These are phyloP conservation scores for Mrakia gelida DNA, from an alignment of 768 basidiomycete genomes.

Conservation along the genomic window DNA sequence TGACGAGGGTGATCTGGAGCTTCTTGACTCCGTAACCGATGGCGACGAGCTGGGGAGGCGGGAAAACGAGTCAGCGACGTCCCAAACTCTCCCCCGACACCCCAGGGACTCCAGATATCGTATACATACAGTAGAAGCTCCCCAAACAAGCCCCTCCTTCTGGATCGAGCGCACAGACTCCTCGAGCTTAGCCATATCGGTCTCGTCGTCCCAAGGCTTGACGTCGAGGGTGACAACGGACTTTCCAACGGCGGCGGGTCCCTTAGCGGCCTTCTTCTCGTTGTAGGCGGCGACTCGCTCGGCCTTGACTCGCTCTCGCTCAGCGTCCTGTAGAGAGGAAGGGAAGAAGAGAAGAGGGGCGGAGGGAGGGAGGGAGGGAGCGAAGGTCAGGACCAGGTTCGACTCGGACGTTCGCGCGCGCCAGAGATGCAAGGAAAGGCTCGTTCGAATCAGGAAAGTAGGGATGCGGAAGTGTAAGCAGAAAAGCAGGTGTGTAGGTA, in stretches of 20 bases:
- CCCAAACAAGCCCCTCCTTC: constrained; percentile 91
- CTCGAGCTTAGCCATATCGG: constrained; percentile 88
- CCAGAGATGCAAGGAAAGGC: too few species aligned
- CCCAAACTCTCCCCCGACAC: too few species aligned
- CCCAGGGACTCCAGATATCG: not conserved
- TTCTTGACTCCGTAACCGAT: constrained; percentile 91
- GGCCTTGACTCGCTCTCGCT: constrained; percentile 80
- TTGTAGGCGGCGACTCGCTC: constrained; percentile 91
- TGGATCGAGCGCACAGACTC: constrained; percentile 75
- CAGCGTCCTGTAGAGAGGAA: constrained; percentile 59
- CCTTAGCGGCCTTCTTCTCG: constrained; percentile 69
- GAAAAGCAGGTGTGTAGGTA: not conserved
- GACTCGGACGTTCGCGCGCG: too few species aligned
- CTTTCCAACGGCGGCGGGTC: constrained; percentile 51
- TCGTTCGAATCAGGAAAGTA: not conserved
- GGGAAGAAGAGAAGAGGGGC: too few species aligned
- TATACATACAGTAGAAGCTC: constrained; percentile 69
- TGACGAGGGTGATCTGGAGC: constrained; percentile 65
- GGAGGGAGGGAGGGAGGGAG: too few species aligned
- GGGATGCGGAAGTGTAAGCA: not conserved
- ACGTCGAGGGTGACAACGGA: constrained; percentile 97
- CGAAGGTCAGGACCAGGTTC: not conserved
- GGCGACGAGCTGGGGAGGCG: constrained; percentile 51
- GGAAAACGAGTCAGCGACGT: not conserved
- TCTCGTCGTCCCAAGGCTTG: constrained; percentile 63